Evolutionary conservation across 495 filamentous ascomycete species (phyloP).

Genomic region (Trichoderma reesei): DNA sequence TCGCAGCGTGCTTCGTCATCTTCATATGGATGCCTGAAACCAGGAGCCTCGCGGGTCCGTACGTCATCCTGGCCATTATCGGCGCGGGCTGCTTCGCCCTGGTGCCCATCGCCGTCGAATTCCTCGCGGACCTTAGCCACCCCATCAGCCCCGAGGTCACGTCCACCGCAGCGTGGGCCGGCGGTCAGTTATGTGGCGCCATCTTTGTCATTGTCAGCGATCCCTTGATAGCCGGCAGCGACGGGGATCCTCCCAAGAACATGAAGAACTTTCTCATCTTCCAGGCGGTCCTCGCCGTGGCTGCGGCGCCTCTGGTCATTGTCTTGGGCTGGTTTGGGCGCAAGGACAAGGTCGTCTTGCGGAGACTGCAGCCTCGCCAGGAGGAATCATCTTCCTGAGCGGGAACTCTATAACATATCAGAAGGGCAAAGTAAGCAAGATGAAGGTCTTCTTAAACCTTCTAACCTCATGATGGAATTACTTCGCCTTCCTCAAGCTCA

Average conservation of each 20-base stretch:
- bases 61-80: conserved; percentile 58
- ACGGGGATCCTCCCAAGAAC: conserved; percentile 49
- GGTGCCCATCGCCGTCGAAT: conserved; percentile 79
- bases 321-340: conserved; percentile 57
- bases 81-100: conserved; percentile 75
- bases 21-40: conserved; percentile 76
- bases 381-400: background rate
- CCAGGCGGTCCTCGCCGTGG: conserved; percentile 57
- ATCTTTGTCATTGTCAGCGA: conserved; percentile 77
- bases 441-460: no score
- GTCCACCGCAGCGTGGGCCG: conserved; percentile 71
- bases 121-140: conserved; percentile 73
- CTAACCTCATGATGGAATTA: no score
- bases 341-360: conserved; percentile 37
- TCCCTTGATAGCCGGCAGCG: conserved; percentile 54
- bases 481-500: no score
- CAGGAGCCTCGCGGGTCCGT: conserved; percentile 53
- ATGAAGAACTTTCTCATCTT: conserved; percentile 73
- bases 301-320: conserved; percentile 56
- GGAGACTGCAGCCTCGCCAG: conserved; percentile 42
- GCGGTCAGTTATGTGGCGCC: conserved; percentile 69
- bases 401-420: background rate
- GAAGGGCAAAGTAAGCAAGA: background rate
- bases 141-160: conserved; percentile 84
- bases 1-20: conserved; percentile 60